phyloP scores from a whole-genome alignment of 1,284 basidiomycete genomes.

The Pterulicium gracile region DNA sequence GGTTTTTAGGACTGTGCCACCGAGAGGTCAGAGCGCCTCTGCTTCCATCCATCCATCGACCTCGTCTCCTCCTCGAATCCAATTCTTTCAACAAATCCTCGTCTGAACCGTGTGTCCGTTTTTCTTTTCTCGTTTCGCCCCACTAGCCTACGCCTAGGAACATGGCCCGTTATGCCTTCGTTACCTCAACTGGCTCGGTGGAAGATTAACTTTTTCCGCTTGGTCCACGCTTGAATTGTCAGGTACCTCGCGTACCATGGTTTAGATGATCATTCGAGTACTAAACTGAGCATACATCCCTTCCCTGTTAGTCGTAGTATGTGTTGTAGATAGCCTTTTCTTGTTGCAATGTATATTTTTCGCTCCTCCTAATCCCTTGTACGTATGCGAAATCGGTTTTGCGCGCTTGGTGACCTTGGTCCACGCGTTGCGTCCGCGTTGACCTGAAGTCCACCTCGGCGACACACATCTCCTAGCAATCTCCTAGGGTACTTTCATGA shows the following conservation, averaged over 20 bases:
- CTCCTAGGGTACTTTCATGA: no score
- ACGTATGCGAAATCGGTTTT: no score
- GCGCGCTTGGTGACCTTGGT: no score
- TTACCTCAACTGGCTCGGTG: slow-evolving; percentile 58
- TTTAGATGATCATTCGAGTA: slow-evolving; percentile 54
- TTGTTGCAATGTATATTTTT: slow-evolving; percentile 3
- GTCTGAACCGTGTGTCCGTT: not conserved
- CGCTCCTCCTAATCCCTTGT: no score
- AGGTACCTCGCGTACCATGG: slow-evolving; percentile 19
- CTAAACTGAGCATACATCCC: slow-evolving; percentile 50
- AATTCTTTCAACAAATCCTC: slow-evolving; percentile 9
- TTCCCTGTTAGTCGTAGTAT: slow-evolving; percentile 7
- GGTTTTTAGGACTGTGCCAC: no score
- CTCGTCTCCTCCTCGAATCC: not conserved
- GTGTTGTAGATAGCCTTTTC: slow-evolving; percentile 8
- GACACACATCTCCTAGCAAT: no score
- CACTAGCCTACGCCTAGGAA: slow-evolving; percentile 61
- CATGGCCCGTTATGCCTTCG: slow-evolving; percentile 57
- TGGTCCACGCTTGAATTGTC: slow-evolving; percentile 66
- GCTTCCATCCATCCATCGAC: no score
- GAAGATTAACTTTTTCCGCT: slow-evolving; percentile 37
- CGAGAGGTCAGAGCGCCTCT: no score
- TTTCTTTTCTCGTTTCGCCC: slow-evolving; percentile 14
- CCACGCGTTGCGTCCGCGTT: no score
- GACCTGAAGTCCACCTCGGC: no score